Conservation (phyloP, 768 basidiomycete genomes). For the Hygrophorus pudorinus region DNA sequence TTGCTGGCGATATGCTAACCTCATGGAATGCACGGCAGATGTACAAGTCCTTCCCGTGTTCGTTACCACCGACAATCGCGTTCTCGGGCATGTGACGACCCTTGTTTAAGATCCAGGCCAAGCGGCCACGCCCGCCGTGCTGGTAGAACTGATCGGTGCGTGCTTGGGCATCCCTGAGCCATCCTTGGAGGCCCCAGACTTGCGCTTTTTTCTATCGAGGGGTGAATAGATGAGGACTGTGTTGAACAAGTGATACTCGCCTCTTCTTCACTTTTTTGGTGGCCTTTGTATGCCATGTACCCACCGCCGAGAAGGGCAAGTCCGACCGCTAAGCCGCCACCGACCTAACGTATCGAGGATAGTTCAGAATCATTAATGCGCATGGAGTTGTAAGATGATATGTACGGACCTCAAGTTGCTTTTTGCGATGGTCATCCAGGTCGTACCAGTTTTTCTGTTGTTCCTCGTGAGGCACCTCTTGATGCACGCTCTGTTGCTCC, state of each 20-base stretch:
- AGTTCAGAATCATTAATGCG: too few relatives aligned
- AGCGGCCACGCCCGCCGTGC: constrained; percentile 34
- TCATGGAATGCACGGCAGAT: constrained; percentile 51
- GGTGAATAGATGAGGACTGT: neutral
- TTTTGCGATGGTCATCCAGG: constrained; percentile 44
- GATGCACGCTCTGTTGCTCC: constrained; percentile 14
- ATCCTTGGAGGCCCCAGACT: constrained; percentile 39
- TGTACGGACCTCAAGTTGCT: constrained; percentile 41
- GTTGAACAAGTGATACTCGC: constrained; percentile 17
- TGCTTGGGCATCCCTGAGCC: constrained; percentile 46
- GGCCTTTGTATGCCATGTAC: constrained; percentile 38
- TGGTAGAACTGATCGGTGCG: constrained; percentile 40
- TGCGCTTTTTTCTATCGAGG: constrained; percentile 36
- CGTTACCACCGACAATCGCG: constrained; percentile 49
- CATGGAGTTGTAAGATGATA: too few relatives aligned
- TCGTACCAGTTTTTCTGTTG: constrained; percentile 47
- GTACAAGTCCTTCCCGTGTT: constrained; percentile 43
- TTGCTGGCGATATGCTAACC: constrained; percentile 24
- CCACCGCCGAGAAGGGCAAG: constrained; percentile 43
- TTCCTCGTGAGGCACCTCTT: constrained; percentile 30
- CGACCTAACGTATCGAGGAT: constrained; percentile 35
- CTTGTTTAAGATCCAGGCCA: constrained; percentile 52
- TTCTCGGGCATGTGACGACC: constrained; percentile 49
- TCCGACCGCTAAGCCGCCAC: constrained; percentile 51
- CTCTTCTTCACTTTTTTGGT: constrained; percentile 49